These are phyloP conservation scores for Penicillium angulare DNA, from an alignment of 495 filamentous ascomycete species.

Conservation along the genomic window DNA sequence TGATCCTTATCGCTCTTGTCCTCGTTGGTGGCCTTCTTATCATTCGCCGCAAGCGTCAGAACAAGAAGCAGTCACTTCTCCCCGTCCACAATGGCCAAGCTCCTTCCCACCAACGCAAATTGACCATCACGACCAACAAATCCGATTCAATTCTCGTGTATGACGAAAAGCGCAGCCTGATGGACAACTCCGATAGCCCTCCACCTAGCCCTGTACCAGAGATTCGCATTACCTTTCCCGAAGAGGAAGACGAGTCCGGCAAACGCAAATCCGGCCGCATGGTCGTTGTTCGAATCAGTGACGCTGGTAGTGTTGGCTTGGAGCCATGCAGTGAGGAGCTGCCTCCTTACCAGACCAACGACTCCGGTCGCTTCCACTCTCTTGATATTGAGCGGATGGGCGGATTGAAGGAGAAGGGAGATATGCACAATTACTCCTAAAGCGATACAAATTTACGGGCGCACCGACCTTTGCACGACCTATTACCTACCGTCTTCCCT, in stretches of 20 bases:
- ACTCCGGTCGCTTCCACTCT: slow-evolving; percentile 76
- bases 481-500: not conserved
- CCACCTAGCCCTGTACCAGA: slow-evolving; percentile 87
- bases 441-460: slow-evolving; percentile 2
- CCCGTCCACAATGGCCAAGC: slow-evolving; percentile 56
- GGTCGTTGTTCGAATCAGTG: slow-evolving; percentile 90
- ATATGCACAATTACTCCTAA: slow-evolving; percentile 37
- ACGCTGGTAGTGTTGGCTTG: slow-evolving; percentile 76
- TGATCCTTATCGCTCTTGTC: slow-evolving; percentile 66
- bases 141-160: slow-evolving; percentile 69
- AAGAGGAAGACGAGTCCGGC: slow-evolving; percentile 84
- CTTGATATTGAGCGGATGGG: slow-evolving; percentile 94
- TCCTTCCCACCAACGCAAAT: slow-evolving; percentile 60
- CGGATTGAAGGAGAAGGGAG: slow-evolving; percentile 85
- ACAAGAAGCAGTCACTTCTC: slow-evolving; percentile 48
- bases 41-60: slow-evolving; percentile 63
- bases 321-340: slow-evolving; percentile 81
- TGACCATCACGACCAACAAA: slow-evolving; percentile 60
- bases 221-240: slow-evolving; percentile 97
- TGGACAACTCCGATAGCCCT: slow-evolving; percentile 69
- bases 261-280: slow-evolving; percentile 81
- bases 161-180: slow-evolving; percentile 69
- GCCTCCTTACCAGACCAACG: slow-evolving; percentile 81
- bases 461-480: not conserved
- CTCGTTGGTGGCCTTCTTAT: slow-evolving; percentile 66